Evolutionary conservation across 2,329 filamentous ascomycete genomes (phyloP).

Genomic region (Stachybotrys elegans): DNA sequence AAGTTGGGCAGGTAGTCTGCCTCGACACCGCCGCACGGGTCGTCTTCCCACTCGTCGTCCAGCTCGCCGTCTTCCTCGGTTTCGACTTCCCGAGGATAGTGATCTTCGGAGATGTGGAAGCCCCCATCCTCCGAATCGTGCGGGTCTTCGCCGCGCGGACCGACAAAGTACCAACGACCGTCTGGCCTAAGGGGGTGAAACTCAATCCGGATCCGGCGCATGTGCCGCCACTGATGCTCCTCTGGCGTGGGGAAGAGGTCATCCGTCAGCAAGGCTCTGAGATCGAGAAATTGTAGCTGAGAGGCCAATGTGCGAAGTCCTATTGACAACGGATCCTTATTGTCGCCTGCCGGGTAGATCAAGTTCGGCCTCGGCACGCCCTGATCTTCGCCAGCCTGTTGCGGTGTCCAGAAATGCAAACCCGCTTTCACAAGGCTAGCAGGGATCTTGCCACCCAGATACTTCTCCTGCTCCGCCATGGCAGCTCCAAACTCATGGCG

Average conservation of each 20-base stretch:
- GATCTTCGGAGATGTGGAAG: conserved; percentile 2
- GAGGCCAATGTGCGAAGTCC: conserved; percentile 13
- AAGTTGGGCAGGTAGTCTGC: too few species aligned
- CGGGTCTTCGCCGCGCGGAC: conserved; percentile 9
- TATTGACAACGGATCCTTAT: conserved; percentile 14
- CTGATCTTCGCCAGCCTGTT: conserved; percentile 6
- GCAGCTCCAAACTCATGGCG: conserved; percentile 17
- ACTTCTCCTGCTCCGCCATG: conserved; percentile 4
- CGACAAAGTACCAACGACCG: background rate
- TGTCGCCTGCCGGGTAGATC: conserved; percentile 9
- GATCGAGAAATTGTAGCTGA: conserved; percentile 12
- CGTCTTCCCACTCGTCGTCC: background rate
- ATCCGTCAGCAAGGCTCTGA: conserved; percentile 13
- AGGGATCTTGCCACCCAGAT: conserved; percentile 9
- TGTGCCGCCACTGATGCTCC: conserved; percentile 3
- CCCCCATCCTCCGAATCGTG: too few species aligned
- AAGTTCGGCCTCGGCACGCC: conserved; percentile 12
- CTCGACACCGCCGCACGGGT: too few species aligned
- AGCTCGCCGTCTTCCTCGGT: background rate
- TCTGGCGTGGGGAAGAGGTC: too few species aligned
- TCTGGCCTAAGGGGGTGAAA: background rate
- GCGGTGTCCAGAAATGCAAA: conserved; percentile 11
- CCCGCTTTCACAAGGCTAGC: conserved; percentile 9
- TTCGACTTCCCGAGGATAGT: background rate
- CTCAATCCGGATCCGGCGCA: background rate